A percentile compares a stretch with the other conserved stretches of the same genome.
Evolutionary conservation across 345 rosid species (phyloP).

Genomic region (Populus deltoides): DNA sequence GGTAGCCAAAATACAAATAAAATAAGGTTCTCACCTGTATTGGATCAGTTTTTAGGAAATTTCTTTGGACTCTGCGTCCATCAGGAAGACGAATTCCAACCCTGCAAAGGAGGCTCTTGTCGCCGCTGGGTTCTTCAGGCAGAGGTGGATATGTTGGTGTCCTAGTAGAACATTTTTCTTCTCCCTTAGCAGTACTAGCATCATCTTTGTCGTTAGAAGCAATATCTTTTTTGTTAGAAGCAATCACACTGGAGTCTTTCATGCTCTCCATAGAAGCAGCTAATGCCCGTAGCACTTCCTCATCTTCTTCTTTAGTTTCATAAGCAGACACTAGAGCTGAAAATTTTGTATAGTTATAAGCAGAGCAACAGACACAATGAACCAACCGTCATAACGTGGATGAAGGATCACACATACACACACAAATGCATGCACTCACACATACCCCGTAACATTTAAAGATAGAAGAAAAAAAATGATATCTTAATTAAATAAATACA

Average conservation of each 20-base stretch:
- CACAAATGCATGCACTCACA: background rate
- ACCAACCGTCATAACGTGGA: background rate
- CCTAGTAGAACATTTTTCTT: conserved; percentile 35
- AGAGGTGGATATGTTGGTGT: conserved; percentile 62
- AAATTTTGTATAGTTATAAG: conserved; percentile 2
- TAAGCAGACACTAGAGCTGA: conserved; percentile 26
- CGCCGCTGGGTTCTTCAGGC: conserved; percentile 90
- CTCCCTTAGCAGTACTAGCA: conserved; percentile 31
- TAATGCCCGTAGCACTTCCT: conserved; percentile 56
- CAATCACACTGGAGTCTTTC: conserved; percentile 30
- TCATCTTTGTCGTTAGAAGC: conserved; percentile 21
- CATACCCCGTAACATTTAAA: background rate
- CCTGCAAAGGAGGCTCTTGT: conserved; percentile 71
- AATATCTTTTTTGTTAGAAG: conserved; percentile 22
- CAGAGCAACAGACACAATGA: background rate
- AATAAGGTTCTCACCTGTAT: conserved; percentile 50
- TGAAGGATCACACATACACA: background rate
- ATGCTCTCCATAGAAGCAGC: conserved; percentile 61
- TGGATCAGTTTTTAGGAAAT: conserved; percentile 69
- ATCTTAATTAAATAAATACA: background rate
- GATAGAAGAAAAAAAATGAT: background rate
- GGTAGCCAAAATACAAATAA: background rate
- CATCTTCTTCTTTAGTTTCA: conserved; percentile 52
- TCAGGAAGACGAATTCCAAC: conserved; percentile 94
- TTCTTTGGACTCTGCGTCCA: conserved; percentile 85